Base-by-base conservation (phyloP, 2,329 filamentous ascomycete genomes). In the Corinectria fuckeliana region DNA sequence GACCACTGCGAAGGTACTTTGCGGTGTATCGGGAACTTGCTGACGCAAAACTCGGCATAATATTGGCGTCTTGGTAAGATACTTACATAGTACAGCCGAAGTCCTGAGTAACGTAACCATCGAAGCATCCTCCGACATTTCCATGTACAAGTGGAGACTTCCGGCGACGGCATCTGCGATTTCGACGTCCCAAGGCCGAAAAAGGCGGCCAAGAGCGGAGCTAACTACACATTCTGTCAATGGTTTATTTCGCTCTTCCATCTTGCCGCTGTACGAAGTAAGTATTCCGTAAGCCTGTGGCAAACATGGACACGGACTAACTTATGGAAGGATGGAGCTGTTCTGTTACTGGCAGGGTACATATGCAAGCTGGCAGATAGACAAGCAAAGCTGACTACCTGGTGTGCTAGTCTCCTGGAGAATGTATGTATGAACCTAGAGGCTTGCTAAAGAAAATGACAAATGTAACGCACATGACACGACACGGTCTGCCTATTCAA, bases 381-480 rank as follows among this genome's bases (percentile, higher is more conserved):
- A 14, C 6, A 25, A 34, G 34, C 36, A 25, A 28, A 39, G 34
- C 16, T 45, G 39, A 26, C 16, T 45, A 30, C 47, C 34, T 45
- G 11, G 30, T 8, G 51, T n/a, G n/a, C n/a, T n/a, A n/a, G n/a
- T n/a, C n/a, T 38, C 39, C 54, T 45, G 42, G 54, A 14, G 47
- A 14, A 7, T 21, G 23, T 28, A 51, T 45, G 41, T 18, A 38
- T 21, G 30, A 7, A 34, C 14, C n/a, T n/a, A n/a, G n/a, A 25
- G 14, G 13, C 39, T 36, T 45, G 41, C 30, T 26, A 41, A 18
- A 36, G 32, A 9, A 14, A 14, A 13, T 5, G 34, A 42, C 18
- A 26, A 25, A 5, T n/a, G 32, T 23, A 11, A 6, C 34, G 21
- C 32, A 26, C 34, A n/a, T 39, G 48, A 34, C 21, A 50, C 26